Base-by-base conservation (phyloP, 2,329 filamentous ascomycete genomes). In the Arthrobotrys iridis region DNA sequence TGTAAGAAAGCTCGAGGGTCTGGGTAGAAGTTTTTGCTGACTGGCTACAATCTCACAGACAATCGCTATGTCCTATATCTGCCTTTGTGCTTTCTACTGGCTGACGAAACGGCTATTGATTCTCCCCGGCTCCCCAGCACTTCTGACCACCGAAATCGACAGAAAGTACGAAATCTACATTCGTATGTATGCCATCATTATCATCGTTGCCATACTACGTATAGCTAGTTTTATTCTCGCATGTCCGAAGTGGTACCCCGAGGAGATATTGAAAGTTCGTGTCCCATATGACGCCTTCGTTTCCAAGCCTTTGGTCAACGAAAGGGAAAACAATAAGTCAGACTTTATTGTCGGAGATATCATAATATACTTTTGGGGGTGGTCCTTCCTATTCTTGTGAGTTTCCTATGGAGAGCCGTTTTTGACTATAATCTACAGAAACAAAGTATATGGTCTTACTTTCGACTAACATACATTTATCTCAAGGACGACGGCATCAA, bases 311-410 rank as follows among this genome's bases (percentile, higher is more conserved):
- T 26, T 66, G 2, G 15, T 45, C 11, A 58, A 15, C 6, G 30
- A 33, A 3, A n/a, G 20, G 6, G 41, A 24, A 3, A 11, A 37
- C 15, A 59, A 22, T 11, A 11, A n/a, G 3, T 13, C 13, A 10
- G 28, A 41, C 13, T 50, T 40, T 26, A 50, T 50, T 2, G 26
- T 68, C 8, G n/a, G 43, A 8, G 64, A 60, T 33, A 35, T 68
- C 15, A n/a, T 68, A 4, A 6, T 41, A 8, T 68, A 68, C 40
- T 68, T 68, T 28, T 68, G 64, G 64, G 22, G 41, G 0, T 68
- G 41, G 55, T 50, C 52, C 6, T 68, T 68, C 26, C 1, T 60
- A 10, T 59, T 68, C 18, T 11, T 68, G 64, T 60, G 43, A 68
- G 64, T 60, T 48, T n/a, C n/a, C n/a, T n/a, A n/a, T n/a, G n/a